phyloP scores from a whole-genome alignment of 768 basidiomycete genomes.

The Boletellus ananiceps region DNA sequence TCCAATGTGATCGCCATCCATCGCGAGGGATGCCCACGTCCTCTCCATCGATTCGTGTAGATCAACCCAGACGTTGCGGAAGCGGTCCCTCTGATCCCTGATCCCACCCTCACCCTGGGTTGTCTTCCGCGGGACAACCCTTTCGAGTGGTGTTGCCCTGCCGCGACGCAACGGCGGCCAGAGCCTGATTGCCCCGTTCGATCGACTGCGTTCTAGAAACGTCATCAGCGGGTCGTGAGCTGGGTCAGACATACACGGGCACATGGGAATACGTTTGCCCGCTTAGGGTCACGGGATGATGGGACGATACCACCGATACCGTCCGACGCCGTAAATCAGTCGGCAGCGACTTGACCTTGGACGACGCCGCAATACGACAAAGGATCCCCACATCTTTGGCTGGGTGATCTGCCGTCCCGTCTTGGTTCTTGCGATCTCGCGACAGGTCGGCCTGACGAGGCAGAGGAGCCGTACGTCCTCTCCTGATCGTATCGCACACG shows the following conservation, averaged over 20 bases:
- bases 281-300: constrained; percentile 3
- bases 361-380: background rate
- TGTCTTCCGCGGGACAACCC: constrained; percentile 6
- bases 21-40: background rate
- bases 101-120: constrained; percentile 17
- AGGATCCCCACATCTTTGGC: constrained; percentile 12
- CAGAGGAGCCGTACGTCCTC: background rate
- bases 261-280: constrained; percentile 13
- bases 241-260: background rate
- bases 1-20: background rate
- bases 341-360: background rate
- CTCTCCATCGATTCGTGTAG: background rate
- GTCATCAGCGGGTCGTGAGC: background rate
- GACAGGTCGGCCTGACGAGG: background rate
- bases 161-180: background rate
- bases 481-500: constrained; percentile 1
- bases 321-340: constrained; percentile 9
- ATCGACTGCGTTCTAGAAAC: background rate
- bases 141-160: background rate
- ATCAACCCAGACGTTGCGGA: background rate
- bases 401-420: background rate
- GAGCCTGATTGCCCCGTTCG: background rate
- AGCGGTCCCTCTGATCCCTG: background rate
- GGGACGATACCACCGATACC: background rate
- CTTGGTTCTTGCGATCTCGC: constrained; percentile 8